Base-by-base conservation (phyloP, 192 early-diverging fungal species). In the Oehlia diaphana region DNA sequence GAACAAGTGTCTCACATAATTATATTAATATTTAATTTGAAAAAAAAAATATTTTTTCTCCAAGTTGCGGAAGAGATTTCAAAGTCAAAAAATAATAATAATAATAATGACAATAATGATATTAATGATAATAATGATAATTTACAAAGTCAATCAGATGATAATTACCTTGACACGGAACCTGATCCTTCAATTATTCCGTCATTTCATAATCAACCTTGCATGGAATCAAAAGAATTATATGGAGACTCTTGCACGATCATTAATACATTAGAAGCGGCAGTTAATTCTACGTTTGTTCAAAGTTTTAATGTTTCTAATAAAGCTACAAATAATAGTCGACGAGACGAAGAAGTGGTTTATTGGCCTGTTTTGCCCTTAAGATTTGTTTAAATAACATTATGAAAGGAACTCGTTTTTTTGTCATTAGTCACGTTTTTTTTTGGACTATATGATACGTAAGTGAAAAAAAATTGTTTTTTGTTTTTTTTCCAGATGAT, bases 321-420 rank as follows among this genome's bases (percentile, higher is more conserved):
- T 71, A 13, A 66, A 33, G 8, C 63, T 9, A 63, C 19, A 53
- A 44, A 58, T 21, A 50, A 58, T 6, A 37, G 37, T 37, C 37
- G 6, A 37, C 37, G 6, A 37, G 37, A 37, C 37, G 37, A 37
- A 37, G 53, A 63, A 9, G 73, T 75, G 2, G 73, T 75, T 8
- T 75, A 75, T 62, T 75, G 73, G 73, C 73, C 73, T 35, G 73
- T 75, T 62, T 75, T 75, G 33, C 73, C 73, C 26, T 75, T 75
- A 37, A 35, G 73, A 28, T 75, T 62, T 31, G 44, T 72, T 44
- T 72, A 49, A 72, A 26, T 66, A 33, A 6, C 14, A 1, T 66
- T 66, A 31, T 4, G 65, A 63, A 44, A 5, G 37, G 6, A 37
- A 31, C 31, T 31, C 31, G 31, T 31, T 31, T 31, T 31, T 31